phyloP scores from a whole-genome alignment of 2,329 filamentous ascomycete genomes.

The Colletotrichum eremochloae region DNA sequence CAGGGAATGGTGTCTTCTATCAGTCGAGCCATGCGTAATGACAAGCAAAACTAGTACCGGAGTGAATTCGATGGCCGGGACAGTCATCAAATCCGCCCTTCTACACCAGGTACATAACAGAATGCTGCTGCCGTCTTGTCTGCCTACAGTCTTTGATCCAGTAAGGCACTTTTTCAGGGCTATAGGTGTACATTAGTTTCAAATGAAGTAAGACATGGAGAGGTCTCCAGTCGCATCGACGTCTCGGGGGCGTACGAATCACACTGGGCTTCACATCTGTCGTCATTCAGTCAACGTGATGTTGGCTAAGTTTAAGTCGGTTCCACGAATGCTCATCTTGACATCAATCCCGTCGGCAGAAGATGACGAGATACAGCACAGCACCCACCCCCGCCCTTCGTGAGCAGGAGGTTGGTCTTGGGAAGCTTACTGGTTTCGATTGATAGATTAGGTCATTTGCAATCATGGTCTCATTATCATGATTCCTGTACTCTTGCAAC shows the following conservation, averaged over 20 bases:
- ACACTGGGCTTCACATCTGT: too few species aligned
- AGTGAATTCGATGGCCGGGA: rapidly evolving
- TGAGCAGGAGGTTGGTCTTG: neutral
- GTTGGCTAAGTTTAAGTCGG: neutral
- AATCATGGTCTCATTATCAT: neutral
- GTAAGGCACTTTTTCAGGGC: neutral
- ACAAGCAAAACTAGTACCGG: neutral
- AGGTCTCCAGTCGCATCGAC: neutral
- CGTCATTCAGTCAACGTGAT: neutral
- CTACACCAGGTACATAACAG: neutral
- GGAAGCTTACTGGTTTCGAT: neutral
- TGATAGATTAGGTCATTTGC: neutral
- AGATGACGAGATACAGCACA: neutral
- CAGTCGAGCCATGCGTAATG: too few species aligned
- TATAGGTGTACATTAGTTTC: neutral
- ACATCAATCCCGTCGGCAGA: neutral
- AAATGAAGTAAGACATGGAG: too few species aligned
- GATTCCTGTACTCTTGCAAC: neutral
- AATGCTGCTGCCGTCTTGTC: neutral
- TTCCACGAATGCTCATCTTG: neutral
- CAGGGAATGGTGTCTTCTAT: neutral
- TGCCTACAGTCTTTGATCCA: neutral
- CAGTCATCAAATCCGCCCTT: neutral
- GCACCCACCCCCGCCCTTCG: neutral
- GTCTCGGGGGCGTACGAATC: neutral